Evolutionary conservation across 1,284 basidiomycete species (phyloP), one percentile per base, ranked within the genome.

Genomic region (Cutaneotrichosporon sp.): DNA sequence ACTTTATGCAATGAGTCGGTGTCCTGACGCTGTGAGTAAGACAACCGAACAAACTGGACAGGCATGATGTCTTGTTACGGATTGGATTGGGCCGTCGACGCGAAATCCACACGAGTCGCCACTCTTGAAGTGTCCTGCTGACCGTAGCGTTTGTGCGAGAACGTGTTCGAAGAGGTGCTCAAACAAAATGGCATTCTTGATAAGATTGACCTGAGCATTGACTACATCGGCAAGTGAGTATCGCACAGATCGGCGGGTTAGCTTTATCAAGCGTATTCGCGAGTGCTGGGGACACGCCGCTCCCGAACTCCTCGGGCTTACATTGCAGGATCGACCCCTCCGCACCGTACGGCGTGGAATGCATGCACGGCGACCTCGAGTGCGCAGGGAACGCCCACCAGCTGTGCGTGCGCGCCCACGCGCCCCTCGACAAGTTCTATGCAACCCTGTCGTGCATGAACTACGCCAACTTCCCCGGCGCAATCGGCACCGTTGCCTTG

Each of bases 381-480:
- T 91, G 88, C 52, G 35, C 61, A 24, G 90, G 88, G 46, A 89
- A 92, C 75, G 81, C 89, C 16, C 86, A 92, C 59, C 84, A 92
- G 67, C 79, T 93, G 22, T 93, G 90, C 67, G 83, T 83, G 78
- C 54, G 82, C 39, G 45, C 54, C 19, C 61, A 64, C 52, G 54
- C 64, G 41, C 45, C 56, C 20, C 52, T 66, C 6, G 24, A 52
- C 25, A 48, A 60, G 85, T 87, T 85, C 87, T 88, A 86, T 74
- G 80, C 58, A 85, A 85, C 68, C 72, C 84, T 55, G 4, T 81
- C 81, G 57, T 91, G 88, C 74, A 82, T 86, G 70, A 89, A 91
- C 70, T 84, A 79, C 63, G 77, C 82, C 60, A 86, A 85, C 20
- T 78, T 68, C 53, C 68, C 69, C 0, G 61, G 79, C 27, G 74